These are phyloP conservation scores for Odontarrhena argentea DNA, from an alignment of 345 rosid genomes.

Conservation along the genomic window DNA sequence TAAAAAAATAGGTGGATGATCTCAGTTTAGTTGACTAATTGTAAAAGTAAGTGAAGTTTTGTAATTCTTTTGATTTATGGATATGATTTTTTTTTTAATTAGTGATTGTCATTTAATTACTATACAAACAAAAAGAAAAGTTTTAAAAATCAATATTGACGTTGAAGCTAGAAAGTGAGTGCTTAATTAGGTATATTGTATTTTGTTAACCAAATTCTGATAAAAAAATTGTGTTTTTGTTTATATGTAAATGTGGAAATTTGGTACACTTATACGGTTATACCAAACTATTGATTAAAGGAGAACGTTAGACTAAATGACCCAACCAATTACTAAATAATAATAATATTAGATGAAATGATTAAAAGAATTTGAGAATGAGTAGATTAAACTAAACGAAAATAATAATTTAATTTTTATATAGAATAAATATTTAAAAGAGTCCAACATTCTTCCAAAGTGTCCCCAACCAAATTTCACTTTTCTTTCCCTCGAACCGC, in stretches of 20 bases:
- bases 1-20: no score
- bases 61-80: no score
- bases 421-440: slow-evolving; percentile 8
- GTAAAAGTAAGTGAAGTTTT: no score
- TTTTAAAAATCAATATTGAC: background rate
- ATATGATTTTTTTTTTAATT: no score
- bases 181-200: background rate
- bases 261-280: background rate
- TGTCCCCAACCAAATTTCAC: slow-evolving; percentile 41
- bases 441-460: slow-evolving; percentile 42
- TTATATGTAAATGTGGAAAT: background rate
- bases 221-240: background rate
- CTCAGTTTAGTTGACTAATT: no score
- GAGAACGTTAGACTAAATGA: slow-evolving; percentile 34
- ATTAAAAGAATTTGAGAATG: slow-evolving; percentile 7
- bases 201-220: background rate
- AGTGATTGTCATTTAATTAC: no score
- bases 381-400: slow-evolving; percentile 17
- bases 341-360: slow-evolving; percentile 9
- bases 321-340: slow-evolving; percentile 9
- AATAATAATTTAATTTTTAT: background rate
- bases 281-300: slow-evolving; percentile 27
- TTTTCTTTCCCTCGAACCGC: slow-evolving; percentile 46
- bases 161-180: background rate
- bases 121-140: background rate